phyloP scores from a whole-genome alignment of 140 eudicot species.

The Erigeron philadelphicus region DNA sequence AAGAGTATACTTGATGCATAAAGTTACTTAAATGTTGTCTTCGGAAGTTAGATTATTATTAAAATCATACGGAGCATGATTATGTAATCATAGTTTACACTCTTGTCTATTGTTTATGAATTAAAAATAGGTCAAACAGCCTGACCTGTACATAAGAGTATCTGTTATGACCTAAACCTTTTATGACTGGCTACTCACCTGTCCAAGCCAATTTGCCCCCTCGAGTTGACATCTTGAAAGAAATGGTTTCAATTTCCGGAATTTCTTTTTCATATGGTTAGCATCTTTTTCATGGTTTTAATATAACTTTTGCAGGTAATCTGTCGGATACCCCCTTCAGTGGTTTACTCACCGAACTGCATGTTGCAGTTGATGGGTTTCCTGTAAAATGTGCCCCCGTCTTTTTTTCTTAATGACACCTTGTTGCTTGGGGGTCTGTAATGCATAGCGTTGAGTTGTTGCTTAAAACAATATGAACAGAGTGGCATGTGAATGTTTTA shows the following conservation, averaged over 20 bases:
- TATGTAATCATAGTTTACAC: no score
- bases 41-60: no score
- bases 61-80: no score
- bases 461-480: slow-evolving; percentile 27
- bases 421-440: slow-evolving; percentile 21
- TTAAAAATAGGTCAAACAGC: no score
- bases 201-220: background rate
- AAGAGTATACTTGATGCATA: no score
- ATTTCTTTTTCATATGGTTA: background rate
- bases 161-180: no score
- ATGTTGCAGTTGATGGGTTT: slow-evolving; percentile 16
- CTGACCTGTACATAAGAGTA: no score
- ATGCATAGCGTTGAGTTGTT: slow-evolving; percentile 26
- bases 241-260: background rate
- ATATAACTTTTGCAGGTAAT: slow-evolving; percentile 19
- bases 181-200: background rate
- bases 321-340: slow-evolving; percentile 10
- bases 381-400: background rate
- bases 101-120: no score
- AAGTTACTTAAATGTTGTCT: no score
- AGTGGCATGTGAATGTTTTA: slow-evolving; percentile 29
- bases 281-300: background rate
- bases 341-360: slow-evolving; percentile 23
- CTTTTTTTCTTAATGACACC: slow-evolving; percentile 6
- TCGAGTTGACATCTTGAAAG: background rate